These are phyloP conservation scores for sunflower (Helianthus annuus) DNA, from an alignment of 129 eudicot species.

Conservation along the genomic window DNA sequence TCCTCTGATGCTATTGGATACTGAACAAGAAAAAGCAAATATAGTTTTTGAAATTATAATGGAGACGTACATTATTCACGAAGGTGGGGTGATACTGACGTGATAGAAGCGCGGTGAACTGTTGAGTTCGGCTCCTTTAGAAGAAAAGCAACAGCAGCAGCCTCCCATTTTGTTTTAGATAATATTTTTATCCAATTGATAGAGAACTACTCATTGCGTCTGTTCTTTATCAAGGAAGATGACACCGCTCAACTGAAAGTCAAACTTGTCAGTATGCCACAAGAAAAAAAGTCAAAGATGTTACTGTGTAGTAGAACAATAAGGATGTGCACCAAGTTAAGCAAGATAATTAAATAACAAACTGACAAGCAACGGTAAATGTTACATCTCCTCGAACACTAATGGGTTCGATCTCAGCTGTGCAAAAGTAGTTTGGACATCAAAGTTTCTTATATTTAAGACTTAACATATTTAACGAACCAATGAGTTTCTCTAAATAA, in stretches of 20 bases:
- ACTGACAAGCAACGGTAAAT: background rate
- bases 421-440: too few relatives aligned
- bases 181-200: constrained; percentile 37
- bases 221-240: constrained; percentile 30
- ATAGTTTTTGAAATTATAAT: background rate
- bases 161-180: constrained; percentile 68
- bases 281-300: constrained; percentile 2
- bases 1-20: constrained; percentile 83
- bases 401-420: too few relatives aligned
- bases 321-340: background rate
- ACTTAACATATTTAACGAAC: background rate
- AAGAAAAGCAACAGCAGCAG: constrained; percentile 79
- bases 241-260: constrained; percentile 32
- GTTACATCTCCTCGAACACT: background rate
- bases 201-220: constrained; percentile 46
- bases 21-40: constrained; percentile 26
- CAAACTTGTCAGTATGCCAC: background rate
- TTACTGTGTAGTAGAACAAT: constrained; percentile 5
- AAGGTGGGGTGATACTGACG: constrained; percentile 41
- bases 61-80: background rate
- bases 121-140: constrained; percentile 57
- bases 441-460: background rate
- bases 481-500: constrained; percentile 1
- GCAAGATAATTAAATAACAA: background rate
- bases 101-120: constrained; percentile 60